A percentile compares a stretch with the other conserved stretches of the same genome.
These are phyloP conservation scores for Pichia sp. DNA, from an alignment of 1,139 yeast species.

Conservation along the genomic window DNA sequence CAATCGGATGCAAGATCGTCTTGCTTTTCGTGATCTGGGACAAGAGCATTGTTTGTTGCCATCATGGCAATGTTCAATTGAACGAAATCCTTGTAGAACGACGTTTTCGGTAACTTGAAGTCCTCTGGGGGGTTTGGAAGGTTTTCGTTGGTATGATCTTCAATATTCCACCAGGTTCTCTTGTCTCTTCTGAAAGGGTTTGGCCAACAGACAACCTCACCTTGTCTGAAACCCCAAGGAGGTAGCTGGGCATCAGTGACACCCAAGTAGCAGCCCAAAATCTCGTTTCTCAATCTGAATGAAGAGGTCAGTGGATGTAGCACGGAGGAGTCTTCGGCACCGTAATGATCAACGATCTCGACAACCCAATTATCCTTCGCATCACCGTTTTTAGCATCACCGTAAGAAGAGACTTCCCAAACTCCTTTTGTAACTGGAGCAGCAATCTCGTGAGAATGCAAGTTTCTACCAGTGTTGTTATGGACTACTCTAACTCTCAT, in stretches of 20 bases:
- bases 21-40: slow-evolving; percentile 87
- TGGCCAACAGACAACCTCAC: slow-evolving; percentile 85
- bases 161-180: slow-evolving; percentile 98
- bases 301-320: slow-evolving; percentile 87
- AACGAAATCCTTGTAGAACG: slow-evolving; percentile 82
- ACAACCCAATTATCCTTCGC: slow-evolving; percentile 90
- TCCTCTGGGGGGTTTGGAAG: slow-evolving; percentile 71
- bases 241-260: slow-evolving; percentile 81
- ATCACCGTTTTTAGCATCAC: slow-evolving; percentile 84
- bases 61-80: slow-evolving; percentile 96
- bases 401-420: slow-evolving; percentile 91
- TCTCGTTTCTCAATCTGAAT: slow-evolving; percentile 67
- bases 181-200: slow-evolving; percentile 79
- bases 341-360: slow-evolving; percentile 77
- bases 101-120: slow-evolving; percentile 77
- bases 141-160: slow-evolving; percentile 69
- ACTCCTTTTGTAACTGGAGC: slow-evolving; percentile 75
- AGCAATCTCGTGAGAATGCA: slow-evolving; percentile 78
- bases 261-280: slow-evolving; percentile 78
- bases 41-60: slow-evolving; percentile 95
- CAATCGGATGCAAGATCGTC: slow-evolving; percentile 89
- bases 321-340: slow-evolving; percentile 59
- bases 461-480: slow-evolving; percentile 76
- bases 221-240: slow-evolving; percentile 98
- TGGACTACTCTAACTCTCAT: slow-evolving; percentile 76